These are phyloP conservation scores for Trichaptum fuscoviolaceum DNA, from an alignment of 768 basidiomycete species.

Conservation along the genomic window DNA sequence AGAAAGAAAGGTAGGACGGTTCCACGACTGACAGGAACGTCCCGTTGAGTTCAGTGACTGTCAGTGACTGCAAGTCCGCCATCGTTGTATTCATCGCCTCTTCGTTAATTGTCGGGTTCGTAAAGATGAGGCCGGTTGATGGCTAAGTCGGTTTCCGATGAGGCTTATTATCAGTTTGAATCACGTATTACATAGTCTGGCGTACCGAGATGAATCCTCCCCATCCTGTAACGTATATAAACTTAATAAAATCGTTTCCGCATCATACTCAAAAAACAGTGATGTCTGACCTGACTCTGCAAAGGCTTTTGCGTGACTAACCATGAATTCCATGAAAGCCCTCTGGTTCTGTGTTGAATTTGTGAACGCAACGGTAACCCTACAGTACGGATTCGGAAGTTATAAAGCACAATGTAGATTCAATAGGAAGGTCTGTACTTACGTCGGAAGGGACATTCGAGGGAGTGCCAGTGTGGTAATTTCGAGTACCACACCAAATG, in stretches of 20 bases:
- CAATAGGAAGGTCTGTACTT: neutral
- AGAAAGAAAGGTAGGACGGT: neutral
- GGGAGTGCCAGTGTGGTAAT: neutral
- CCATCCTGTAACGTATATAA: neutral
- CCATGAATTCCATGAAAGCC: neutral
- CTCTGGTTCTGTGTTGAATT: neutral
- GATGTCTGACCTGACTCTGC: neutral
- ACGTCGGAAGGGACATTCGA: neutral
- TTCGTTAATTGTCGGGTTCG: neutral
- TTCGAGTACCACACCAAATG: slow-evolving; percentile 36
- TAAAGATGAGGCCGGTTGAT: neutral
- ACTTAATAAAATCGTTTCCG: neutral
- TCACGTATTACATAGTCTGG: neutral
- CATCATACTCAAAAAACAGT: neutral
- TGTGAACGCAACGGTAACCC: neutral
- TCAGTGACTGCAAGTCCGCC: neutral
- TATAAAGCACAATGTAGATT: neutral
- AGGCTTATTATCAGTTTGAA: too few relatives aligned
- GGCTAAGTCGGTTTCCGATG: too few relatives aligned
- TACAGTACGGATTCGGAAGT: neutral
- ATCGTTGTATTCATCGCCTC: neutral
- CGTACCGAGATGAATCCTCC: neutral
- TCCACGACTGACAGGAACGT: neutral
- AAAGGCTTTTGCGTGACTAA: neutral
- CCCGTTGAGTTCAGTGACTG: neutral